Evolutionary conservation across 1,284 basidiomycete species (phyloP), one percentile per base, ranked within the genome.

Genomic region (Ceraceosorus guamensis): DNA sequence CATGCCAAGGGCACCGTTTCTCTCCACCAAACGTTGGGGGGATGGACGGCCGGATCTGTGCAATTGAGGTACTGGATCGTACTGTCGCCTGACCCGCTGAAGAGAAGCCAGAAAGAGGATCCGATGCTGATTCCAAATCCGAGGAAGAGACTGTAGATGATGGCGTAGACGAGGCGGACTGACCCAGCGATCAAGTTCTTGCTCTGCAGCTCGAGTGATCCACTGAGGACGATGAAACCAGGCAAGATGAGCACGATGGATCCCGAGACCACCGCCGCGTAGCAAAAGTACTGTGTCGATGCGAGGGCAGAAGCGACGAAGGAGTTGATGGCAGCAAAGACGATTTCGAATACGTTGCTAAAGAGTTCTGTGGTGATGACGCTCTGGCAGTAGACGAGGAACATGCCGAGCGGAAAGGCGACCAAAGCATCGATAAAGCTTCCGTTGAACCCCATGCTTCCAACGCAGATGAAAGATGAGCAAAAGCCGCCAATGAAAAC

Each of bases 211-310:
- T 93, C 91, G 48, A 93, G 83, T 24, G 87, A 47, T 85, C 88
- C 81, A 81, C 71, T 55, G 53, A 71, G 48, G 11, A 78, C 83
- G 68, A 73, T 85, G 84, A 77, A 77, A 13, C 77, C 77, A 11
- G 88, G 91, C 4, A 93, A 81, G 66, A 93, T 93, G 52, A 91
- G 81, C 4, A 92, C 89, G 58, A 92, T 85, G 3, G 88, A 87
- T 14, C 84, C 83, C 3, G 88, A 89, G 0, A 88, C 87, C 55
- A 93, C 80, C 1, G 90, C 86, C 2, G 89, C 85, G 72, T 89
- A 93, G 78, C 91, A 93, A 61, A 92, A 87, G 53, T 82, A 79
- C 11, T 59, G 59, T 2, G 55, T 62, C 16, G 56, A 57, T 50
- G 70, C 66, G 33, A 75, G 60, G 1, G 64, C 73, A 6, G 72